Evolutionary conservation across 2,329 filamentous ascomycete genomes (phyloP), one percentile per base, ranked within the genome.

Genomic region (Epichloe uncinata): DNA sequence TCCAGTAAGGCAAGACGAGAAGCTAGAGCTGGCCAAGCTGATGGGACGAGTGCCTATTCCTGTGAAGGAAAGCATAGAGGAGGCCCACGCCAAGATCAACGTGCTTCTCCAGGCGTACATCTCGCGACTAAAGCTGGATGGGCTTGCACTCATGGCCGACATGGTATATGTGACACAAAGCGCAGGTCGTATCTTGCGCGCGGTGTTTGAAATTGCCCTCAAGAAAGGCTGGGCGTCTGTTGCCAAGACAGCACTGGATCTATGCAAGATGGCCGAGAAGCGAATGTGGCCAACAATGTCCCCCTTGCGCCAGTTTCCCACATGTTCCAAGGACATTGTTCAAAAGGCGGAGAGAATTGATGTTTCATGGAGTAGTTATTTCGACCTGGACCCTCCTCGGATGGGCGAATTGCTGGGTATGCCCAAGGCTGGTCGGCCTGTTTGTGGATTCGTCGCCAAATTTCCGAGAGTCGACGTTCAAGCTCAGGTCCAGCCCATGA

Each of bases 271-370:
- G 88, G 93, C 91, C 0, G 93, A 98, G 72, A 95, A 95, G 74
- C 80, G 94, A 46, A 98, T 98, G 94, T 98, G 93, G 93, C 90
- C 91, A 13, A 97, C 91, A 5, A 98, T 97, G 93, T 87, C 88
- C 37, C 93, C 94, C 11, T 74, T 98, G 34, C 81, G 93, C 49
- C 93, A 98, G 61, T 98, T 98, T 62, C 79, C 85, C 3, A 71
- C 73, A 38, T 95, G 89, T 61, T 82, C 90, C 3, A 75, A 81
- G 40, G 91, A 97, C 52, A 87, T 97, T 48, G 73, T 97, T 45
- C 82, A 87, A 57, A 97, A 97, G 69, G 85, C 90, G 3, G 93
- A 98, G 70, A 80, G 90, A 57, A 95, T 97, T 53, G 90, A 96
- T 57, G 90, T 97, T 18, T 84, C 87, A 1, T 98, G 91, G 89